These are phyloP conservation scores for Neopestalotiopsis sp. DNA, from an alignment of 2,329 filamentous ascomycete species.

Conservation along the genomic window DNA sequence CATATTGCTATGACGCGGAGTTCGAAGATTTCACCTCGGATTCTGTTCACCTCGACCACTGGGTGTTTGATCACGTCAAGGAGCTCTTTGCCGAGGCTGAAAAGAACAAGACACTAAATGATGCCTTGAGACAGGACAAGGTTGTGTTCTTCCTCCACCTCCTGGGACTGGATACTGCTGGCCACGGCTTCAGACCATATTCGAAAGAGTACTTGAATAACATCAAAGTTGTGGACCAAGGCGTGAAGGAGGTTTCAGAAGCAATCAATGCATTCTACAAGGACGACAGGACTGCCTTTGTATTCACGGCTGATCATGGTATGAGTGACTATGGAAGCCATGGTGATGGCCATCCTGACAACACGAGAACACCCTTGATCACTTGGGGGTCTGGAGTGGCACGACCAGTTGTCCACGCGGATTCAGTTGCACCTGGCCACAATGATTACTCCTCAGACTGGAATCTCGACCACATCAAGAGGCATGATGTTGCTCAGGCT, in stretches of 20 bases:
- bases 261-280: constrained; percentile 86
- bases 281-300: constrained; percentile 85
- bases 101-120: constrained; percentile 76
- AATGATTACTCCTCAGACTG: constrained; percentile 92
- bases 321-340: constrained; percentile 99
- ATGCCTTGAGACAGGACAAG: constrained; percentile 79
- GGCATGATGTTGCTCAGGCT: constrained; percentile 92
- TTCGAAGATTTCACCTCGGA: constrained; percentile 89
- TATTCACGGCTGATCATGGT: constrained; percentile 97
- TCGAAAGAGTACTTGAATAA: constrained; percentile 95
- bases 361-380: constrained; percentile 91
- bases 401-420: constrained; percentile 65
- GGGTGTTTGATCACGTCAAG: constrained; percentile 96
- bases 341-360: constrained; percentile 96
- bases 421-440: constrained; percentile 74
- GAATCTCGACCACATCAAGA: constrained; percentile 78
- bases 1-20: constrained; percentile 83
- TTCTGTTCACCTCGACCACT: constrained; percentile 81
- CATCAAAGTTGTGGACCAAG: constrained; percentile 90
- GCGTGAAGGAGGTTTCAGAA: constrained; percentile 82
- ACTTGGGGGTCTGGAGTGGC: constrained; percentile 93
- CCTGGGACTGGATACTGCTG: constrained; percentile 88
- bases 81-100: constrained; percentile 82
- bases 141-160: constrained; percentile 95
- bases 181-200: constrained; percentile 86